These are phyloP conservation scores for Amoebophrya sp. DNA, from an alignment of 169 alveolate species.

Conservation along the genomic window DNA sequence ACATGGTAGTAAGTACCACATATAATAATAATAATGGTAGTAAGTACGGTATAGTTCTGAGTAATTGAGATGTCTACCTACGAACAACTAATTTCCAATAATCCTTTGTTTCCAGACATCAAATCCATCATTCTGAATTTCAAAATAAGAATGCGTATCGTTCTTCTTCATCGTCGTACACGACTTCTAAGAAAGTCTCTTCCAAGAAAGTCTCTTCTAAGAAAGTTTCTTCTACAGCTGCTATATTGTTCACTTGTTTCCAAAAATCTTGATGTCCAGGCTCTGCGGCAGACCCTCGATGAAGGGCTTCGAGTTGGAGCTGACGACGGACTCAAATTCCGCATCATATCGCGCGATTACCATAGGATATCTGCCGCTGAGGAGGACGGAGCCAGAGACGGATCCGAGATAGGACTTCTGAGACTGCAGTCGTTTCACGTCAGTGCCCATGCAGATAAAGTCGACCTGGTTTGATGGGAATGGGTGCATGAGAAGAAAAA, in stretches of 20 bases:
- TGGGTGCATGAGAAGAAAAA: neutral
- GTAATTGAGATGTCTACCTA: too few relatives aligned
- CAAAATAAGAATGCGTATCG: too few relatives aligned
- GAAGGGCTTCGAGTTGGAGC: neutral
- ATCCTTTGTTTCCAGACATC: too few relatives aligned
- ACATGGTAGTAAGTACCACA: too few relatives aligned
- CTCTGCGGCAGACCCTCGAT: neutral
- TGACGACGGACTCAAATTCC: neutral
- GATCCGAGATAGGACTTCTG: neutral
- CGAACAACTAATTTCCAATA: too few relatives aligned
- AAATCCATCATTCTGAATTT: too few relatives aligned
- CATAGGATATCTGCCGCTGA: neutral
- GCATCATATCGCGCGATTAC: neutral
- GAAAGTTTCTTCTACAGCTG: too few relatives aligned
- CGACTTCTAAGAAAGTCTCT: too few relatives aligned
- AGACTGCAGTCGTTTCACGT: slow-evolving; percentile 10
- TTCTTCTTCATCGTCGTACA: too few relatives aligned
- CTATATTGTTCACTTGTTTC: neutral
- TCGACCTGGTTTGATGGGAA: neutral
- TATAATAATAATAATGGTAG: too few relatives aligned
- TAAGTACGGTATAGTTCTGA: too few relatives aligned
- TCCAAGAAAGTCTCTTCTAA: too few relatives aligned
- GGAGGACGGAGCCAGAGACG: neutral
- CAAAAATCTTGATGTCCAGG: neutral
- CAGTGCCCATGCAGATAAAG: slow-evolving; percentile 9